These are phyloP conservation scores for Fusarium sp. DNA, from an alignment of 2,329 filamentous ascomycete species.

Conservation along the genomic window DNA sequence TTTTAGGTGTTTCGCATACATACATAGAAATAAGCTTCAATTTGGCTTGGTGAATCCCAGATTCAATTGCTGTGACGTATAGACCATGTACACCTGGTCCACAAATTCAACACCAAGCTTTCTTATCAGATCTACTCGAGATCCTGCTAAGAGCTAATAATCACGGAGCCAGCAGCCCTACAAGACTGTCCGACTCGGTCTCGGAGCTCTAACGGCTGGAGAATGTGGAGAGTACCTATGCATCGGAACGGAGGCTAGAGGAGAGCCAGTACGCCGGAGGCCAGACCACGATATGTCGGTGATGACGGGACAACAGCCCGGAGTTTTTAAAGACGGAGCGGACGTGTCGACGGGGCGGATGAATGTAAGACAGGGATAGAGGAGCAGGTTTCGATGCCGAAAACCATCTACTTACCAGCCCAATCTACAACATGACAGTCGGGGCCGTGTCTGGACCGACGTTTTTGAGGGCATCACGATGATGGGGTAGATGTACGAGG, in stretches of 20 bases:
- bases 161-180: slow-evolving; percentile 30
- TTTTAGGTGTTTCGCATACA: slow-evolving; percentile 3
- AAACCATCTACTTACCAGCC: too few species aligned
- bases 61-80: slow-evolving; percentile 32
- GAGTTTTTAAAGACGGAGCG: slow-evolving; percentile 15
- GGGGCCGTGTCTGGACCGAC: not conserved
- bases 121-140: slow-evolving; percentile 22
- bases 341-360: slow-evolving; percentile 20
- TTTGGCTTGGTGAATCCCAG: slow-evolving; percentile 23
- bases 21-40: slow-evolving; percentile 3
- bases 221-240: slow-evolving; percentile 29
- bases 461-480: not conserved
- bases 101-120: slow-evolving; percentile 29
- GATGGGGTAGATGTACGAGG: not conserved
- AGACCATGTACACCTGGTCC: slow-evolving; percentile 32
- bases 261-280: slow-evolving; percentile 6
- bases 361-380: slow-evolving; percentile 3
- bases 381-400: not conserved
- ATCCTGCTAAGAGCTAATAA: slow-evolving; percentile 16
- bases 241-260: slow-evolving; percentile 18
- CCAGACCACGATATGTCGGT: slow-evolving; percentile 12
- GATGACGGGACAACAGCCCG: slow-evolving; percentile 16
- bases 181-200: slow-evolving; percentile 2
- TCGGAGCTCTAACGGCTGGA: slow-evolving; percentile 22
- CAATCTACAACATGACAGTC: not conserved